These are phyloP conservation scores for Quercus glauca DNA, from an alignment of 306 rosid genomes.

Conservation along the genomic window DNA sequence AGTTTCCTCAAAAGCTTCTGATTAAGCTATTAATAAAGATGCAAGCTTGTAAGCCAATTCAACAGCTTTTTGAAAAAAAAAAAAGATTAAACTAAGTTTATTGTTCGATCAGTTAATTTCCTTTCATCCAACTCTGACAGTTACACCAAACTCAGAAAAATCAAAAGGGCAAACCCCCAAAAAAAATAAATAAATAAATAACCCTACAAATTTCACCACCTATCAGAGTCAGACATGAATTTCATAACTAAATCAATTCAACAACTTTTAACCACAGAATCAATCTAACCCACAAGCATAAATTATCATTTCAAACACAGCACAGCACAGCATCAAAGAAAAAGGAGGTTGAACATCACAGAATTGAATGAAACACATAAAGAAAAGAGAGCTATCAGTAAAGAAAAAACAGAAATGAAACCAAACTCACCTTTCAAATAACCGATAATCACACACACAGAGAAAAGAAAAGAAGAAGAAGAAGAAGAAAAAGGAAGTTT, in stretches of 20 bases:
- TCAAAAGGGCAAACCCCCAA: neutral
- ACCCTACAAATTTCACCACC: neutral
- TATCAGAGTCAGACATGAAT: neutral
- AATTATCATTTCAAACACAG: neutral
- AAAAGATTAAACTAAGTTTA: neutral
- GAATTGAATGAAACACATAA: neutral
- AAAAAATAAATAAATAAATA: neutral
- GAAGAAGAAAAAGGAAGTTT: conserved; percentile 5
- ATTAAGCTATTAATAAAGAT: neutral
- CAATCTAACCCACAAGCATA: neutral
- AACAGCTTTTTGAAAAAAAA: neutral
- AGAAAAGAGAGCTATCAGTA: neutral
- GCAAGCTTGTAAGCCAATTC: neutral
- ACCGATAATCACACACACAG: neutral
- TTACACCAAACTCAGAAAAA: conserved; percentile 10
- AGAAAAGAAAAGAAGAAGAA: neutral
- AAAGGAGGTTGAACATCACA: neutral
- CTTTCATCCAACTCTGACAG: conserved; percentile 10
- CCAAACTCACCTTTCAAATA: conserved; percentile 22
- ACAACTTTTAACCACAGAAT: neutral
- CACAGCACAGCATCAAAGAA: neutral
- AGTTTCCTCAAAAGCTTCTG: neutral
- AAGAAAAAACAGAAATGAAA: neutral
- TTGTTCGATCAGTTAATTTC: conserved; percentile 15
- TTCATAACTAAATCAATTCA: neutral